phyloP scores from a whole-genome alignment of 1,284 basidiomycete species.

The Pseudozyma hubeiensis region DNA sequence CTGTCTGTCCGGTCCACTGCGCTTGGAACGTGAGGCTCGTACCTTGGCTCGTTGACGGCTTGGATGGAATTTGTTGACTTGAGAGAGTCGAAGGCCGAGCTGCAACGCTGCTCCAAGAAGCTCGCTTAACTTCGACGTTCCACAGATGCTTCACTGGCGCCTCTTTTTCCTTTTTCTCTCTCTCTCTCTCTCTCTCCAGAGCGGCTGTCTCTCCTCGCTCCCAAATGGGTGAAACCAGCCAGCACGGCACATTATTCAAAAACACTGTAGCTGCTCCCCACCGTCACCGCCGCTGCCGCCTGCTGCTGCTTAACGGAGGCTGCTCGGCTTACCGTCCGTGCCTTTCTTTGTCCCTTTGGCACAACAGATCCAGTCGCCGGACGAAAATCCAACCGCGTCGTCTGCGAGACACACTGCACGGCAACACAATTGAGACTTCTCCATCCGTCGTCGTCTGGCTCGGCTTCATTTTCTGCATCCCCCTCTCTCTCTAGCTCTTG shows the following conservation, averaged over 20 bases:
- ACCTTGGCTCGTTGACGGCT: neutral
- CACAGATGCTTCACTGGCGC: neutral
- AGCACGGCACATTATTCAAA: no score
- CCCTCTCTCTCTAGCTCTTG: no score
- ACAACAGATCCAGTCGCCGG: no score
- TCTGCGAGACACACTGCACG: no score
- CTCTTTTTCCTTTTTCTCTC: neutral
- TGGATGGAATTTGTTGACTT: neutral
- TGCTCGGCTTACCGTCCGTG: neutral
- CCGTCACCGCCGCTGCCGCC: neutral
- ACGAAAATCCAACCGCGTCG: no score
- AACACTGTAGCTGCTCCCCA: neutral
- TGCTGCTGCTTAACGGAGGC: neutral
- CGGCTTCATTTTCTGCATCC: no score
- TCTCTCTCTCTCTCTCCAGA: neutral
- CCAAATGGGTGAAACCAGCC: neutral
- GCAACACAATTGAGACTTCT: no score
- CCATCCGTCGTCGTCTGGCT: no score
- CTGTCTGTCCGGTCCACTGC: no score
- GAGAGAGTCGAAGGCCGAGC: neutral
- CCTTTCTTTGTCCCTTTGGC: neutral
- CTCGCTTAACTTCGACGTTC: constrained; percentile 8
- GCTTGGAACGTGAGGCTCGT: no score
- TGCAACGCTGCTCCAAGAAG: constrained; percentile 1
- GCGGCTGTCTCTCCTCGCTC: neutral